A percentile compares a stretch with the other conserved stretches of the same genome.
Conservation (phyloP, 306 rosid species). For the Cicer bijugum region DNA sequence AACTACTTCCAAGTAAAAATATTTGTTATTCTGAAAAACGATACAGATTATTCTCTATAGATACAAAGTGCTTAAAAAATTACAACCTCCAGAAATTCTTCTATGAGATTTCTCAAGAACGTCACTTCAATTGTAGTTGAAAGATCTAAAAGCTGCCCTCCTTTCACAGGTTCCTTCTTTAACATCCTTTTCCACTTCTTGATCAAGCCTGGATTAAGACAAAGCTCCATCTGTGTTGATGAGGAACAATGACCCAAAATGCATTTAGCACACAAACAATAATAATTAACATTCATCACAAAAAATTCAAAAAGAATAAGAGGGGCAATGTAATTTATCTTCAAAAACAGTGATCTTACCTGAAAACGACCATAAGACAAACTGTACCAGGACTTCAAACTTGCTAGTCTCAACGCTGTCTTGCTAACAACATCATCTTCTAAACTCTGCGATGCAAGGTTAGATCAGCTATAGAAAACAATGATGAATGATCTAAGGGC, state of each 20-base stretch:
- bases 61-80: conserved; percentile 36
- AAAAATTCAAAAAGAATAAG: conserved; percentile 23
- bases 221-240: conserved; percentile 83
- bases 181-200: conserved; percentile 95
- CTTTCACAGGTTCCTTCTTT: conserved; percentile 74
- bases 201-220: conserved; percentile 78
- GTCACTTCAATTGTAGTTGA: conserved; percentile 70
- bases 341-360: conserved; percentile 54
- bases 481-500: conserved; percentile 1
- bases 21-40: conserved; percentile 16
- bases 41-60: conserved; percentile 5
- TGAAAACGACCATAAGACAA: conserved; percentile 95
- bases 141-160: conserved; percentile 67
- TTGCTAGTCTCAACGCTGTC: conserved; percentile 79
- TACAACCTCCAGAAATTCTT: conserved; percentile 88
- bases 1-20: conserved; percentile 1
- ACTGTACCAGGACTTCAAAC: conserved; percentile 91
- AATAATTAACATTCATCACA: conserved; percentile 34
- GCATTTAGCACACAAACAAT: conserved; percentile 34
- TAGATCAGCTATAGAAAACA: conserved; percentile 33
- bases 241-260: conserved; percentile 31
- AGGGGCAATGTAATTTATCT: conserved; percentile 19
- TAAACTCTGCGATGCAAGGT: conserved; percentile 72
- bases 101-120: conserved; percentile 81
- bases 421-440: conserved; percentile 95